These are phyloP conservation scores for Phaeodactylum tricornutum DNA, from an alignment of 108 stramenopile genomes.

Conservation along the genomic window DNA sequence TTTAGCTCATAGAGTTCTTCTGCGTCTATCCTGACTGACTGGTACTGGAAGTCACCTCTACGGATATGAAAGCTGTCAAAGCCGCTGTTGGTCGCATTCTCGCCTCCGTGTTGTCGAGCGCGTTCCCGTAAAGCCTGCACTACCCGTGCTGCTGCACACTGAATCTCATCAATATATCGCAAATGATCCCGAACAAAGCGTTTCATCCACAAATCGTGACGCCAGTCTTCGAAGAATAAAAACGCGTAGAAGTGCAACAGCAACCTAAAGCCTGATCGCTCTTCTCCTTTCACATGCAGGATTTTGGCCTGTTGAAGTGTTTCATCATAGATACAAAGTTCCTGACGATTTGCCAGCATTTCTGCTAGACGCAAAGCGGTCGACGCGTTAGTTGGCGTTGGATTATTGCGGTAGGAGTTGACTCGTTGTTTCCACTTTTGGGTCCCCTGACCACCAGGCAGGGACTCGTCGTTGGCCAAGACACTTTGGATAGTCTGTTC, in stretches of 20 bases:
- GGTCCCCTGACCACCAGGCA: neutral
- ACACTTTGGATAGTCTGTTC: slow-evolving; percentile 5
- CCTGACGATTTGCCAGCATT: slow-evolving; percentile 32
- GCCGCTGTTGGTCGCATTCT: slow-evolving; percentile 12
- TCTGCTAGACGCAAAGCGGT: slow-evolving; percentile 47
- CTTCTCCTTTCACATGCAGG: slow-evolving; percentile 56
- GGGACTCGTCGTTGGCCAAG: neutral
- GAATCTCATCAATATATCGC: slow-evolving; percentile 74
- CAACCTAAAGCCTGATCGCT: slow-evolving; percentile 27
- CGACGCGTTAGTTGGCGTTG: slow-evolving; percentile 47
- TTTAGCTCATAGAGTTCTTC: slow-evolving; percentile 14
- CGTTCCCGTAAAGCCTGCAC: slow-evolving; percentile 37
- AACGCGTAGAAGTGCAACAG: slow-evolving; percentile 82
- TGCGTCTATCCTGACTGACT: slow-evolving; percentile 3
- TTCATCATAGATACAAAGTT: slow-evolving; percentile 64
- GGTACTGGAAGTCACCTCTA: slow-evolving; percentile 50
- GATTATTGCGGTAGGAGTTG: slow-evolving; percentile 28
- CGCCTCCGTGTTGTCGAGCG: slow-evolving; percentile 15
- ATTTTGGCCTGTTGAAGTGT: slow-evolving; percentile 49
- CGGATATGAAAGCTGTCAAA: slow-evolving; percentile 76
- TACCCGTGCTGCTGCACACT: slow-evolving; percentile 79
- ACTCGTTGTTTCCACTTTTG: neutral
- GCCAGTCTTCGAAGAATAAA: slow-evolving; percentile 76
- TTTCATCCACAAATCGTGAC: slow-evolving; percentile 69
- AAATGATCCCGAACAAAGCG: slow-evolving; percentile 83